A percentile compares a stretch with the other conserved stretches of the same genome.
Conservation (phyloP, 306 rosid genomes). For the Cicer arietinum region DNA sequence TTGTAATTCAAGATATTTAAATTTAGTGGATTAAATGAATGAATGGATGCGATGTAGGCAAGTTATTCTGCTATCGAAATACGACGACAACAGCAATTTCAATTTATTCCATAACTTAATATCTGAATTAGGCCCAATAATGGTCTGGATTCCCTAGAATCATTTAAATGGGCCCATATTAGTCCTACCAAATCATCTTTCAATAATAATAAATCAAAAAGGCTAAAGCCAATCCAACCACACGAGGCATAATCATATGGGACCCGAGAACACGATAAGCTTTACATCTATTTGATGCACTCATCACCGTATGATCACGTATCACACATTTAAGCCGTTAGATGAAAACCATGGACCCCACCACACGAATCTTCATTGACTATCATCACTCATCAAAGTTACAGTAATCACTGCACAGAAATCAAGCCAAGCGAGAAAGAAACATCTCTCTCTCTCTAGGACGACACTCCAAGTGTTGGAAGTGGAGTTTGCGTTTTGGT, state of each 20-base stretch:
- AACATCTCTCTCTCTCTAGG: slow-evolving; percentile 18
- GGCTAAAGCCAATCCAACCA: not conserved
- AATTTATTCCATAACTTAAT: not conserved
- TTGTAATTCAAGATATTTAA: too few species aligned
- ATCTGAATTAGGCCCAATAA: not conserved
- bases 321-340: slow-evolving; percentile 42
- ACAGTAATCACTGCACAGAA: slow-evolving; percentile 26
- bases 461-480: slow-evolving; percentile 1
- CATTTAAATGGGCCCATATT: not conserved
- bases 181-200: not conserved
- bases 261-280: slow-evolving; percentile 24
- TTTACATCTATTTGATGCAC: not conserved
- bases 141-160: not conserved
- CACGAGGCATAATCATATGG: slow-evolving; percentile 31
- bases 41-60: too few species aligned
- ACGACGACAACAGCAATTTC: not conserved
- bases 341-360: slow-evolving; percentile 41
- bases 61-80: not conserved
- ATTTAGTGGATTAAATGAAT: too few species aligned
- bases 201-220: not conserved
- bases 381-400: slow-evolving; percentile 16
- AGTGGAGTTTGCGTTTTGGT: slow-evolving; percentile 23
- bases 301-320: slow-evolving; percentile 40
- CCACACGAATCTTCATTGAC: slow-evolving; percentile 21
- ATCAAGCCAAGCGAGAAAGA: slow-evolving; percentile 16